A percentile compares a stretch with the other conserved stretches of the same genome.
These are phyloP conservation scores for Cantharellus anzutake DNA, from an alignment of 768 basidiomycete species.

Conservation along the genomic window DNA sequence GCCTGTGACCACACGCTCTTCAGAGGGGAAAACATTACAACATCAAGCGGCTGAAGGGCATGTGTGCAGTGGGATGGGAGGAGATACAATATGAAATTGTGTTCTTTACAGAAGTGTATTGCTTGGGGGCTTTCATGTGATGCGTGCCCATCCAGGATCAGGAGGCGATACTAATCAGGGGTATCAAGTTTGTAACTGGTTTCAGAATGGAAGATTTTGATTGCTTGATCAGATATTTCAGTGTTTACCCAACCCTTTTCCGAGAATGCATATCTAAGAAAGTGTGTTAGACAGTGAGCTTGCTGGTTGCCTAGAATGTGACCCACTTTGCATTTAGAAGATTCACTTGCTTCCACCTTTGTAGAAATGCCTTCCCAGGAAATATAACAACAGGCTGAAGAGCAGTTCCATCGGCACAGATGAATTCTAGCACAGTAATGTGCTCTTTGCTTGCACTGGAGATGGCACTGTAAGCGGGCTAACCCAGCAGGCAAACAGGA, in stretches of 20 bases:
- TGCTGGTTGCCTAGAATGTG: slow-evolving; percentile 6
- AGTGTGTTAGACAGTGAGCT: background rate
- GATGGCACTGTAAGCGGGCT: no score
- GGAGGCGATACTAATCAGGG: background rate
- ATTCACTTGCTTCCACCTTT: slow-evolving; percentile 4
- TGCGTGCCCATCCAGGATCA: background rate
- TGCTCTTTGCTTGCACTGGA: slow-evolving; percentile 4
- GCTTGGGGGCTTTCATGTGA: background rate
- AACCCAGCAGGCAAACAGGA: no score
- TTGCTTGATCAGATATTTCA: slow-evolving; percentile 13
- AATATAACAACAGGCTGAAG: slow-evolving; percentile 9
- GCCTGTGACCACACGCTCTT: slow-evolving; percentile 15
- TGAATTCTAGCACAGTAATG: slow-evolving; percentile 7
- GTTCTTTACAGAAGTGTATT: background rate
- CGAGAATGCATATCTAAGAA: slow-evolving; percentile 13
- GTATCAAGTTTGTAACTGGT: background rate
- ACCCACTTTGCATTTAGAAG: slow-evolving; percentile 8
- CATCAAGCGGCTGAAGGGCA: slow-evolving; percentile 25
- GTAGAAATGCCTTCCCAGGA: slow-evolving; percentile 5
- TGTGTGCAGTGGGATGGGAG: slow-evolving; percentile 7
- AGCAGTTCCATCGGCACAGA: slow-evolving; percentile 11
- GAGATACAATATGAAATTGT: slow-evolving; percentile 1
- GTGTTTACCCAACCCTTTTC: slow-evolving; percentile 19
- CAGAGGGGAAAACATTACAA: slow-evolving; percentile 25
- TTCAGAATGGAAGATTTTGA: slow-evolving; percentile 6